A percentile compares a stretch with the other conserved stretches of the same genome.
These are phyloP conservation scores for Skeletonema grethae DNA, from an alignment of 108 stramenopile genomes.

Conservation along the genomic window DNA sequence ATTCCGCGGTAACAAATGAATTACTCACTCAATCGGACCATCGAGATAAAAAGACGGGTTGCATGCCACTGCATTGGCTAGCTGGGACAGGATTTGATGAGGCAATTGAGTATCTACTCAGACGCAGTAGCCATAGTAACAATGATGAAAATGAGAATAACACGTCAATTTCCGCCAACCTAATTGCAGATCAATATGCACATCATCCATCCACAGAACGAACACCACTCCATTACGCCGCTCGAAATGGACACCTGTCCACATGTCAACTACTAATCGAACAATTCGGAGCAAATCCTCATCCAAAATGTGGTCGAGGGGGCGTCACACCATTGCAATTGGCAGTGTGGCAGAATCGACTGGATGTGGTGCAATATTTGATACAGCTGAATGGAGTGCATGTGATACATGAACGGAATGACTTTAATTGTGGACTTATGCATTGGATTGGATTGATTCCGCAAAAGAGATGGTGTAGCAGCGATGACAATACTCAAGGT, in stretches of 20 bases:
- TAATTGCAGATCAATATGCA: slow-evolving; percentile 36
- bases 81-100: slow-evolving; percentile 63
- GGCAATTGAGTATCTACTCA: slow-evolving; percentile 30
- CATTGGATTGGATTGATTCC: slow-evolving; percentile 84
- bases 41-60: slow-evolving; percentile 57
- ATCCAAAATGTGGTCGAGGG: slow-evolving; percentile 54
- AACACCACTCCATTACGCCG: slow-evolving; percentile 84
- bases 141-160: background rate
- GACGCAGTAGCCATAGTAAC: no score
- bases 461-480: slow-evolving; percentile 37
- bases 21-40: slow-evolving; percentile 12
- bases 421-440: slow-evolving; percentile 75
- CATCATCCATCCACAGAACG: slow-evolving; percentile 51
- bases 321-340: slow-evolving; percentile 83
- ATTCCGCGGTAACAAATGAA: slow-evolving; percentile 12
- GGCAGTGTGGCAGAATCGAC: slow-evolving; percentile 85
- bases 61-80: slow-evolving; percentile 78
- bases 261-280: slow-evolving; percentile 55
- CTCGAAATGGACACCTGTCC: slow-evolving; percentile 71
- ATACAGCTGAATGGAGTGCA: slow-evolving; percentile 41
- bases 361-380: slow-evolving; percentile 58
- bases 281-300: slow-evolving; percentile 46
- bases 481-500: background rate
- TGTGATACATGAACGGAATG: slow-evolving; percentile 63
- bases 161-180: background rate